phyloP scores from a whole-genome alignment of 2,329 filamentous ascomycete genomes.

The Xylaria sp. region DNA sequence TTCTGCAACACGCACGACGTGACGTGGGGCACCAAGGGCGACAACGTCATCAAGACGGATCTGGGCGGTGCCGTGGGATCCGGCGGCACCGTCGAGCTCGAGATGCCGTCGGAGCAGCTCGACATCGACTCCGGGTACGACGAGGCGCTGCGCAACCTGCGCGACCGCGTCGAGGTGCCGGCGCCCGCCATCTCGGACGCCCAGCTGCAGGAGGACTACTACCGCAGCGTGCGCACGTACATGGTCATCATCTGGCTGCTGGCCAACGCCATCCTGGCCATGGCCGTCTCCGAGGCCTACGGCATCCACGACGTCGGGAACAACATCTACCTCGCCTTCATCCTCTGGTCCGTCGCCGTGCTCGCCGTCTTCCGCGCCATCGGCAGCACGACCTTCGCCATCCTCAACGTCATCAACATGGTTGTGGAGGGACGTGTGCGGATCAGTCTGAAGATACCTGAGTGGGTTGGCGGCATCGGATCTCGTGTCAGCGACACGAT shows the following conservation, averaged over 20 bases:
- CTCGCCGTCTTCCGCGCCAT: slow-evolving; percentile 89
- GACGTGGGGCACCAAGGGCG: slow-evolving; percentile 98
- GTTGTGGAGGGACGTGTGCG: slow-evolving; percentile 85
- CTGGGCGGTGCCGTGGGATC: slow-evolving; percentile 85
- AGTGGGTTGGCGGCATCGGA: slow-evolving; percentile 57
- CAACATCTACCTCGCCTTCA: slow-evolving; percentile 92
- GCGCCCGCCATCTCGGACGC: slow-evolving; percentile 69
- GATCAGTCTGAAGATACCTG: slow-evolving; percentile 64
- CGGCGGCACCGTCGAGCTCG: slow-evolving; percentile 85
- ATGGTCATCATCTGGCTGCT: slow-evolving; percentile 97
- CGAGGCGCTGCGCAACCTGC: slow-evolving; percentile 93
- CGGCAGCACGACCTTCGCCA: slow-evolving; percentile 80
- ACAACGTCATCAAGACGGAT: slow-evolving; percentile 94
- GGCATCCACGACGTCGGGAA: slow-evolving; percentile 73
- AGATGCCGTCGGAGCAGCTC: slow-evolving; percentile 97
- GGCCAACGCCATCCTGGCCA: slow-evolving; percentile 89
- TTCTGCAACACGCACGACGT: slow-evolving; percentile 99
- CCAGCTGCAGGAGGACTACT: slow-evolving; percentile 98
- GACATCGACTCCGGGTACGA: slow-evolving; percentile 99
- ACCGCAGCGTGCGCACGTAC: slow-evolving; percentile 95
- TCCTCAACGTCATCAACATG: slow-evolving; percentile 85
- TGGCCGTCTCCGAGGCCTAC: slow-evolving; percentile 91
- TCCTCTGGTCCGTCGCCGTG: slow-evolving; percentile 89
- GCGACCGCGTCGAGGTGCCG: slow-evolving; percentile 88
- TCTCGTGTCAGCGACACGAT: slow-evolving; percentile 59